Base-by-base conservation (phyloP, 805 yeast species). In the Myxozyma nipponensis region DNA sequence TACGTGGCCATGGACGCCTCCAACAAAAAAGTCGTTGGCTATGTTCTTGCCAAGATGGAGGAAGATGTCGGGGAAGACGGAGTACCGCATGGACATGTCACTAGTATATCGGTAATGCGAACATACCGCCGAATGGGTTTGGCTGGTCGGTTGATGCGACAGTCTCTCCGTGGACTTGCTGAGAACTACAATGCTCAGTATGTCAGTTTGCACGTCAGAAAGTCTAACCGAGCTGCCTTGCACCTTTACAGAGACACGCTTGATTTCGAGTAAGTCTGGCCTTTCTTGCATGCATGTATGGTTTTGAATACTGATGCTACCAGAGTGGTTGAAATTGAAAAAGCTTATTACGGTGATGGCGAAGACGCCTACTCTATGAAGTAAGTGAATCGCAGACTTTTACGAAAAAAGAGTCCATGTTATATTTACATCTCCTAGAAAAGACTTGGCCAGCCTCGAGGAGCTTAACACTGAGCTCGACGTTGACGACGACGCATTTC, bases 331-430 rank as follows among this genome's bases (percentile, higher is more conserved):
- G 79, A 83, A 38, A 81, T 93, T 51, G 96, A 89, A 62, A 83
- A 79, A 57, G 77, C 84, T n/a, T 93, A 93, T 68, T 93, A 93
- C 63, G 96, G 90, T 46, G 97, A 93, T 69, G 95, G 95, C 28
- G 98, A 93, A 69, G 97, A 93, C 69, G 98, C 98, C 15, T 91
- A 90, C 67, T 84, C 93, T 37, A 93, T 93, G 98, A 82, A 81
- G 64, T 86, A 86, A 65, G 75, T 72, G 1, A 7, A 22, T 30
- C n/a, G n/a, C n/a, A n/a, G n/a, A n/a, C n/a, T n/a, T n/a, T n/a
- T n/a, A n/a, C n/a, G n/a, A n/a, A 30, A 30, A 30, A 13, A 13
- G 15, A 13, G n/a, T n/a, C n/a, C 24, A 30, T 37, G 13, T 34
- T 2, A n/a, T n/a, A n/a, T 15, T 37, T 6, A 24, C 24, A 34